phyloP scores from a whole-genome alignment of 1,284 basidiomycete species.

The Neonothopanus nambi region DNA sequence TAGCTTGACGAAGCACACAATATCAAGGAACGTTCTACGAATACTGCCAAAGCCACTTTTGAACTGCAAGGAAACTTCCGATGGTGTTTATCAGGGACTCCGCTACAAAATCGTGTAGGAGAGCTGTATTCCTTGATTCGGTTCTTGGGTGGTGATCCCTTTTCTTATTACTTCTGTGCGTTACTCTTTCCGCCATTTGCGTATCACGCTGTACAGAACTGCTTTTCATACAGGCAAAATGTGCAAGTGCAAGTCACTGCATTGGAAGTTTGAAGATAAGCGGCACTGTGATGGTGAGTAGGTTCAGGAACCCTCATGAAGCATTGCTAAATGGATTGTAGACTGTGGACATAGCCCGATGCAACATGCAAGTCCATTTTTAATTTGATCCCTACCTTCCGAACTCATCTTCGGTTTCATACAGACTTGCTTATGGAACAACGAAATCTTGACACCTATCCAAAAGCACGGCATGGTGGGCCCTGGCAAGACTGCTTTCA shows the following conservation, averaged over 20 bases:
- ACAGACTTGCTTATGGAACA: conserved; percentile 88
- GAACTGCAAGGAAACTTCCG: conserved; percentile 80
- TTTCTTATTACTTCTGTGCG: conserved; percentile 91
- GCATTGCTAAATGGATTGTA: conserved; percentile 25
- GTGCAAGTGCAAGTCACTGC: conserved; percentile 86
- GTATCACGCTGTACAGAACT: neutral
- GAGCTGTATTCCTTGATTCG: conserved; percentile 96
- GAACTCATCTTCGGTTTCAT: conserved; percentile 10
- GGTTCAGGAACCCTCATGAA: conserved; percentile 20
- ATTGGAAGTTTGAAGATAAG: conserved; percentile 89
- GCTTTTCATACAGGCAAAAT: conserved; percentile 55
- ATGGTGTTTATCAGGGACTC: conserved; percentile 99
- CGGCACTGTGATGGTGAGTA: conserved; percentile 81
- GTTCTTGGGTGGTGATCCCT: conserved; percentile 90
- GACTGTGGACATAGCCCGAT: conserved; percentile 93
- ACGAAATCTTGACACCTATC: conserved; percentile 92
- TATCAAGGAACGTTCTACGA: conserved; percentile 93
- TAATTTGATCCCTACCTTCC: neutral
- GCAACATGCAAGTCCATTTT: conserved; percentile 69
- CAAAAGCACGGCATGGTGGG: conserved; percentile 80
- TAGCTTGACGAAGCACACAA: conserved; percentile 98
- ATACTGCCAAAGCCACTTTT: conserved; percentile 96
- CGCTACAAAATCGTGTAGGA: conserved; percentile 93
- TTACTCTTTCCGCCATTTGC: conserved; percentile 18
- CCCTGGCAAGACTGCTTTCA: conserved; percentile 81